Conservation (phyloP, 306 rosid species). For the Pterocarpus santalinus region DNA sequence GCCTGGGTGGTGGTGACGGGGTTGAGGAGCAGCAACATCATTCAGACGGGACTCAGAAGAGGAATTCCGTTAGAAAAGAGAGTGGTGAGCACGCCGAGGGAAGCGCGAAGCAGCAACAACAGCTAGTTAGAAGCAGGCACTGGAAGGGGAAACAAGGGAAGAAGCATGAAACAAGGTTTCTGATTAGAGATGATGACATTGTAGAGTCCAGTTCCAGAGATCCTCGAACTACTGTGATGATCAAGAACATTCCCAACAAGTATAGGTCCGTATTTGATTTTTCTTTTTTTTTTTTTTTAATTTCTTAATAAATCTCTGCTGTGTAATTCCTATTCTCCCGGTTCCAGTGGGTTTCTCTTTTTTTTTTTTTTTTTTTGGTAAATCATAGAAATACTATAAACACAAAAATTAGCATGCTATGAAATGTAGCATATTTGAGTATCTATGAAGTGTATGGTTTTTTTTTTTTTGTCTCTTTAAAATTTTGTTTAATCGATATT, state of each 20-base stretch:
- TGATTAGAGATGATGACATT: conserved; percentile 68
- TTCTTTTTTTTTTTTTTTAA: too few species aligned
- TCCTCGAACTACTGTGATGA: conserved; percentile 89
- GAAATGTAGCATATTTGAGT: not conserved
- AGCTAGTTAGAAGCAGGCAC: conserved; percentile 49
- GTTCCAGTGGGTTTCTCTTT: too few species aligned
- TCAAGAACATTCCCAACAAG: conserved; percentile 95
- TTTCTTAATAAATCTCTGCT: too few species aligned
- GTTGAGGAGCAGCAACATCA: conserved; percentile 47
- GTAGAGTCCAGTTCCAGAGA: conserved; percentile 60
- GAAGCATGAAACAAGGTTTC: conserved; percentile 69
- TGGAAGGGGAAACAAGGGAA: conserved; percentile 71
- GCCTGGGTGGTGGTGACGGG: conserved; percentile 43
- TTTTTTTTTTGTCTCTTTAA: not conserved
- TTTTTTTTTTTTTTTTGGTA: too few species aligned
- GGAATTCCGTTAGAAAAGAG: conserved; percentile 38
- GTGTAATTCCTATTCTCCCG: too few species aligned
- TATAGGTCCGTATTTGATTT: conserved; percentile 68
- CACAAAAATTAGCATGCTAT: too few species aligned
- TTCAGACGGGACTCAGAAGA: conserved; percentile 19
- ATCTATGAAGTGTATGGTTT: not conserved
- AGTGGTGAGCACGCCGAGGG: not conserved
- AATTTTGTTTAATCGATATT: too few species aligned
- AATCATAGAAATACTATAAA: too few species aligned
- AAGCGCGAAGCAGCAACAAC: conserved; percentile 46